These are phyloP conservation scores for Bidens hawaiensis DNA, from an alignment of 140 eudicot genomes.

Conservation along the genomic window DNA sequence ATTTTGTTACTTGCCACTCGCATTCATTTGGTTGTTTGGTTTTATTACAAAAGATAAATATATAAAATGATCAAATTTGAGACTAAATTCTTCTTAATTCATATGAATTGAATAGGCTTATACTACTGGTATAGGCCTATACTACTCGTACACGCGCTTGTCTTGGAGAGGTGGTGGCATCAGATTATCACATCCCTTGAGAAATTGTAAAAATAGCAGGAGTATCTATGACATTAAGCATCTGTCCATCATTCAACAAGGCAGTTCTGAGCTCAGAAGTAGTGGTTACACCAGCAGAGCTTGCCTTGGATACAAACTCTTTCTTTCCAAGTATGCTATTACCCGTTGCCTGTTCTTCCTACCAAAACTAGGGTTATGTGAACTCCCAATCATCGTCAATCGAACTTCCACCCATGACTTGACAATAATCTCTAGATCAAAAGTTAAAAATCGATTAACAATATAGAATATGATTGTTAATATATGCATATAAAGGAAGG, in stretches of 20 bases:
- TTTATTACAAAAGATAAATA: too few species aligned
- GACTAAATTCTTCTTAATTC: too few species aligned
- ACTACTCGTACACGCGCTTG: too few species aligned
- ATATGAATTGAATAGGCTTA: too few species aligned
- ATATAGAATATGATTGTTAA: background rate
- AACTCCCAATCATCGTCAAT: conserved; percentile 83
- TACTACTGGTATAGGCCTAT: too few species aligned
- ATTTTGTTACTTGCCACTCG: too few species aligned
- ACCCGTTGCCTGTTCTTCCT: conserved; percentile 86
- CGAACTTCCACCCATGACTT: conserved; percentile 74
- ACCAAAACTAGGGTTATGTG: conserved; percentile 61
- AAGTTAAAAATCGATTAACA: background rate
- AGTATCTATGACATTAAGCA: conserved; percentile 78
- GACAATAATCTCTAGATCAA: conserved; percentile 16
- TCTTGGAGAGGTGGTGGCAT: too few species aligned
- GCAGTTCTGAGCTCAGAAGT: conserved; percentile 63
- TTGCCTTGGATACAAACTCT: conserved; percentile 51
- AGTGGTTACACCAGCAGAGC: conserved; percentile 72
- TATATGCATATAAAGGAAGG: background rate
- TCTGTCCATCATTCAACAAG: conserved; percentile 57
- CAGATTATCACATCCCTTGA: too few species aligned
- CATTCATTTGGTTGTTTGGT: too few species aligned
- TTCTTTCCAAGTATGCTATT: conserved; percentile 62
- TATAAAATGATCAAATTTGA: too few species aligned
- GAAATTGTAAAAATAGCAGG: conserved; percentile 73